phyloP scores from a whole-genome alignment of 805 yeast species.

The Pichia cabralensis region DNA sequence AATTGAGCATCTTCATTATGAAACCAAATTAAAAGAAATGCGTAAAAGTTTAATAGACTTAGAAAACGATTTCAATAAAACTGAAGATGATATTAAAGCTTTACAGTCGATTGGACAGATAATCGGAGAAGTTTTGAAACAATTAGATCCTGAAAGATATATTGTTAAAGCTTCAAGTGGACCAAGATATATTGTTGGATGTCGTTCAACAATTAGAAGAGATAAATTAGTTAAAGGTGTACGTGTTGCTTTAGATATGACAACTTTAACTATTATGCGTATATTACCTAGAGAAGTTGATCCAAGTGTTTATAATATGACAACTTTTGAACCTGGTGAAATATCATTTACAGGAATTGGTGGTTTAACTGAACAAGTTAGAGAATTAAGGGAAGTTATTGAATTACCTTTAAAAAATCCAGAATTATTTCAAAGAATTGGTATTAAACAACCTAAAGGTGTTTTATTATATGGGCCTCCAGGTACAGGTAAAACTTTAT shows the following conservation, averaged over 20 bases:
- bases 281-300: conserved; percentile 96
- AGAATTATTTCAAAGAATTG: conserved; percentile 88
- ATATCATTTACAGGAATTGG: conserved; percentile 92
- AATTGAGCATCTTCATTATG: conserved; percentile 91
- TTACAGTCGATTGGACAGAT: conserved; percentile 95
- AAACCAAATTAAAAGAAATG: conserved; percentile 75
- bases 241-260: conserved; percentile 94
- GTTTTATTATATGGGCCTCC: conserved; percentile 96
- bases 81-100: conserved; percentile 96
- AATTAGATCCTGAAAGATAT: conserved; percentile 86
- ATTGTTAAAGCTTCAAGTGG: conserved; percentile 96
- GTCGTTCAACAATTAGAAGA: conserved; percentile 84
- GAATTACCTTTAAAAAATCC: conserved; percentile 96
- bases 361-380: conserved; percentile 89
- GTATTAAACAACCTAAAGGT: conserved; percentile 98
- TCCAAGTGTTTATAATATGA: conserved; percentile 96
- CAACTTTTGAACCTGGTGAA: conserved; percentile 96
- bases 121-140: conserved; percentile 94
- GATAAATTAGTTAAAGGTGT: conserved; percentile 83
- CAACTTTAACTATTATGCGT: conserved; percentile 95
- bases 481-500: conserved; percentile 93
- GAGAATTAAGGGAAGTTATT: conserved; percentile 95
- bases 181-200: conserved; percentile 95
- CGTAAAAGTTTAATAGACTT: conserved; percentile 75
- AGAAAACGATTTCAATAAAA: conserved; percentile 78